Percentiles rank a stretch among this genome's conserved stretches.
These are phyloP conservation scores for Kluyveromyces wickerhamii DNA, from an alignment of 805 yeast genomes.

Conservation along the genomic window DNA sequence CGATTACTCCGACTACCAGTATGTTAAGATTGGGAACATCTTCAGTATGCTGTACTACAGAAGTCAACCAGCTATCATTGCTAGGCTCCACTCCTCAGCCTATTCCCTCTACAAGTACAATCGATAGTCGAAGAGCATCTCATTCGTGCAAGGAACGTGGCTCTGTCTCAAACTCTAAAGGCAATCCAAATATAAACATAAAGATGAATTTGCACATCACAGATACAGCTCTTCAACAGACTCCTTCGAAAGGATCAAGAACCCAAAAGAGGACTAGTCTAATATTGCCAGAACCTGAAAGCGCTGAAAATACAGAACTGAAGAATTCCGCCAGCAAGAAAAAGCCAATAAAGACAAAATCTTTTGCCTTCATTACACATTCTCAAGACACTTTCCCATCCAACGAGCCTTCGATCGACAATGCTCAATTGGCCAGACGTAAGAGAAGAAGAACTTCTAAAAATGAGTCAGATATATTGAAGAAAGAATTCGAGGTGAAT, in stretches of 20 bases:
- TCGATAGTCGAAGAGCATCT: too few relatives aligned
- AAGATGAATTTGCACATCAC: background rate
- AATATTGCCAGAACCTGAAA: background rate
- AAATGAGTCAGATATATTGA: slow-evolving; percentile 71
- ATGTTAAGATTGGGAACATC: slow-evolving; percentile 2
- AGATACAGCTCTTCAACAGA: background rate
- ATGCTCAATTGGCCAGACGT: slow-evolving; percentile 87
- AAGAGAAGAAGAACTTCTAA: slow-evolving; percentile 95
- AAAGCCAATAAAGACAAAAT: slow-evolving; percentile 25
- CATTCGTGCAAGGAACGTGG: background rate
- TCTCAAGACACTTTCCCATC: slow-evolving; percentile 82
- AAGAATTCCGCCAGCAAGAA: background rate
- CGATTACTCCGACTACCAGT: slow-evolving; percentile 5
- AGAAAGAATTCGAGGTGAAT: slow-evolving; percentile 67
- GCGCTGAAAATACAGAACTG: background rate
- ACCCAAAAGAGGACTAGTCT: background rate
- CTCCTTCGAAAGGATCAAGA: slow-evolving; percentile 3
- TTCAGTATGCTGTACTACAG: background rate
- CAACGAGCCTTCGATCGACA: slow-evolving; percentile 78
- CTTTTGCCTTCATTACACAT: slow-evolving; percentile 86
- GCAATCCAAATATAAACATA: slow-evolving; percentile 22
- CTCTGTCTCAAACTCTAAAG: slow-evolving; percentile 25
- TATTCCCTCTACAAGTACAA: background rate
- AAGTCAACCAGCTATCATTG: background rate
- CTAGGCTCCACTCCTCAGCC: too few relatives aligned